These are phyloP conservation scores for Beauveria rudraprayagi DNA, from an alignment of 2,329 filamentous ascomycete genomes.

Conservation along the genomic window DNA sequence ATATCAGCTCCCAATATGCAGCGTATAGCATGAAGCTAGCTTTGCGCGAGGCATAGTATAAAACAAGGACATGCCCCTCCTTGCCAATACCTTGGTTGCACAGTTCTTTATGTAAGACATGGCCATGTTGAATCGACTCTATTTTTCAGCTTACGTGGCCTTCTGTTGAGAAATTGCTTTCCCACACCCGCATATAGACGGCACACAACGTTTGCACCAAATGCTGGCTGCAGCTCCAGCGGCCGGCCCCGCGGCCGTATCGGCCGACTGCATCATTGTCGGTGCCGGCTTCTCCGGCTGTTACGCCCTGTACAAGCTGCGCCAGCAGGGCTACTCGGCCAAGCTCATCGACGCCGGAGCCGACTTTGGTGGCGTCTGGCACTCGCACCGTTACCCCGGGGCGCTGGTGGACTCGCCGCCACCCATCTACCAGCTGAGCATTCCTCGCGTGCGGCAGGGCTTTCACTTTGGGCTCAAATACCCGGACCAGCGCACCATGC, in stretches of 20 bases:
- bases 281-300: conserved; percentile 21
- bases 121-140: too few relatives aligned
- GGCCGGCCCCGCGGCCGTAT: background rate
- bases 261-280: conserved; percentile 18
- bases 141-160: too few relatives aligned
- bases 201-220: too few relatives aligned
- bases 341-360: conserved; percentile 30
- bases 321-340: conserved; percentile 26
- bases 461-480: conserved; percentile 37
- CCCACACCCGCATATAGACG: too few relatives aligned
- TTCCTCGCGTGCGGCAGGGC: conserved; percentile 31
- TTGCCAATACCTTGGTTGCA: too few relatives aligned
- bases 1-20: too few relatives aligned
- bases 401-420: conserved; percentile 31
- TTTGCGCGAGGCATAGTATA: too few relatives aligned
- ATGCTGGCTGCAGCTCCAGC: background rate
- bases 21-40: too few relatives aligned
- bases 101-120: too few relatives aligned
- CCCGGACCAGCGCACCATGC: conserved; percentile 31
- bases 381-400: conserved; percentile 36
- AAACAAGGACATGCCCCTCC: too few relatives aligned
- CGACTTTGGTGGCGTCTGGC: conserved; percentile 35
- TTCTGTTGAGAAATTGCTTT: too few relatives aligned
- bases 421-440: conserved; percentile 28
- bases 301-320: conserved; percentile 27